phyloP scores from a whole-genome alignment of 202 grass and related monocot genomes.

The Hordeum pubiflorum region DNA sequence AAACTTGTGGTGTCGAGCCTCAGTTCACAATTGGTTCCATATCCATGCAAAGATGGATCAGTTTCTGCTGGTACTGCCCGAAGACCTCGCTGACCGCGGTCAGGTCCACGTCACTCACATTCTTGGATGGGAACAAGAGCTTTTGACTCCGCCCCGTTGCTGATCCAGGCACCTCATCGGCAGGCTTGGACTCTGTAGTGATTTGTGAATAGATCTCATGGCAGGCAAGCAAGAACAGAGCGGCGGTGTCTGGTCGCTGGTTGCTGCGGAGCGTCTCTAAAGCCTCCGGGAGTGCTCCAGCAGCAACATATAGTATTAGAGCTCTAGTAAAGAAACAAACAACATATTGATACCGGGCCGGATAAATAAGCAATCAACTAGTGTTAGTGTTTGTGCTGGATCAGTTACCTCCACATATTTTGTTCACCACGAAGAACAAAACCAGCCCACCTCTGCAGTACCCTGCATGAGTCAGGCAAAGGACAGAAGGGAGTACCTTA shows the following conservation, averaged over 20 bases:
- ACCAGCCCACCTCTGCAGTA: conserved; percentile 86
- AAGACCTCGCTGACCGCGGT: conserved; percentile 71
- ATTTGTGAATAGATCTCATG: conserved; percentile 74
- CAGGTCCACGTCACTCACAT: conserved; percentile 59
- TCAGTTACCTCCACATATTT: conserved; percentile 92
- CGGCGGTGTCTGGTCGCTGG: conserved; percentile 73
- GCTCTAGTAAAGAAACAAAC: conserved; percentile 41
- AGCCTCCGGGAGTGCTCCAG: conserved; percentile 83
- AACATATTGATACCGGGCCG: conserved; percentile 10
- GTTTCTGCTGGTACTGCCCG: conserved; percentile 89
- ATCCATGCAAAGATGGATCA: conserved; percentile 93
- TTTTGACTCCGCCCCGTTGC: conserved; percentile 23
- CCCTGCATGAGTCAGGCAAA: conserved; percentile 38
- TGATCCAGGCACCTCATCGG: not conserved
- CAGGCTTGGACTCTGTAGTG: not conserved
- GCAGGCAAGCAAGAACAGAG: conserved; percentile 92
- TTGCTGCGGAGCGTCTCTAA: conserved; percentile 71
- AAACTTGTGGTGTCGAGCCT: not conserved
- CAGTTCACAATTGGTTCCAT: conserved; percentile 51
- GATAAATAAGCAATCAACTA: conserved; percentile 10
- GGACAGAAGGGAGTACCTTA: not conserved
- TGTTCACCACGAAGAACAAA: conserved; percentile 83
- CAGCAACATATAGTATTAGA: conserved; percentile 81
- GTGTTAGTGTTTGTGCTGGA: not conserved
- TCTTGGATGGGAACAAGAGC: conserved; percentile 67